Evolutionary conservation across 108 stramenopile genomes (phyloP), one percentile per base, ranked within the genome.

Genomic region (Heterococcus sp.): DNA sequence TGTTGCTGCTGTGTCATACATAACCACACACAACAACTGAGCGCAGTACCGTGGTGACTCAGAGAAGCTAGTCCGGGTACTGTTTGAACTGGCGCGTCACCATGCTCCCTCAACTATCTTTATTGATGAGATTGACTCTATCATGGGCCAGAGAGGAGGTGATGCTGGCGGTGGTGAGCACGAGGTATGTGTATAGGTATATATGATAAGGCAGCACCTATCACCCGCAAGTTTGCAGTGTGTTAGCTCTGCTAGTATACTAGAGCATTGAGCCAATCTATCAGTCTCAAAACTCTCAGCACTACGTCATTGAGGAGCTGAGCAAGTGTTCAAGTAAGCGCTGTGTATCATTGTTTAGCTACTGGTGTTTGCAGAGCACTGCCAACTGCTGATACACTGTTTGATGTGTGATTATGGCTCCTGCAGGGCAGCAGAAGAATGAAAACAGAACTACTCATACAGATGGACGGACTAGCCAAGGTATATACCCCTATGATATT

Each of bases 401-500:
- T n/a, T n/a, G n/a, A n/a, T n/a, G n/a, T n/a, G n/a, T n/a, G n/a
- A n/a, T n/a, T n/a, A n/a, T n/a, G n/a, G n/a, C n/a, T 58, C 21
- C 46, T 58, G 46, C 46, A 93, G 36, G 93, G 91, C 3, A 77
- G 79, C 26, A 75, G 94, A 28, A 91, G 95, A 11, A 72, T 97
- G 36, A 94, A 95, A 78, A 93, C 92, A 32, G 97, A 97, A 85
- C 93, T 94, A 71, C 69, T 96, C 38, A 92, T 94, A 67, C 89
- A 93, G 74, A 93, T 93, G 94, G 95, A 96, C 88, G 95, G 93
- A 31, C 38, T 93, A 14, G 65, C 85, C 26, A 58, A 58, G 46
- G 46, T 58, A 58, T 21, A 21, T 8, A 21, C 14, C 21, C 46
- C 8, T 58, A 21, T 21, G 46, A 58, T 58, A 21, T 21, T 58